These are phyloP conservation scores for Agrocybe pediades DNA, from an alignment of 768 basidiomycete species.

Conservation along the genomic window DNA sequence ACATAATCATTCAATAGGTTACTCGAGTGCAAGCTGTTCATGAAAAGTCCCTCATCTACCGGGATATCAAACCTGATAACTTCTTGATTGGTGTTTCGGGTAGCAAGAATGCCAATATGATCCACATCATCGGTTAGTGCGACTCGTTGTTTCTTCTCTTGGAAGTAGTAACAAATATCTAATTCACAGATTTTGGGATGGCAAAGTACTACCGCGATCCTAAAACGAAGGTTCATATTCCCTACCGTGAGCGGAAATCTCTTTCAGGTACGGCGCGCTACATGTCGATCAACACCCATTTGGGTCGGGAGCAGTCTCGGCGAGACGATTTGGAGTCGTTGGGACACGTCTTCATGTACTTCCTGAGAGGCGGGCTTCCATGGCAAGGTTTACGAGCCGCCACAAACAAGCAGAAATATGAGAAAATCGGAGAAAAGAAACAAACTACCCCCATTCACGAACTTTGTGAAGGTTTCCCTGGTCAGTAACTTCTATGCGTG, in stretches of 20 bases:
- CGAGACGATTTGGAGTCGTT: conserved; percentile 96
- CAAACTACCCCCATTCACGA: conserved; percentile 91
- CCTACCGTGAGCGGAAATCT: conserved; percentile 98
- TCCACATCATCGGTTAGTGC: conserved; percentile 82
- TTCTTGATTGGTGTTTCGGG: conserved; percentile 95
- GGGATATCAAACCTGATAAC: conserved; percentile 99
- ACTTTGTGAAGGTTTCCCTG: conserved; percentile 96
- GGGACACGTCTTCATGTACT: conserved; percentile 99
- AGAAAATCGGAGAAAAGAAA: conserved; percentile 99
- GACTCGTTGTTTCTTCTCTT: conserved; percentile 2
- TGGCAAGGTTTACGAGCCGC: conserved; percentile 98
- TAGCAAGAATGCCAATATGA: conserved; percentile 86
- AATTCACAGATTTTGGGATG: conserved; percentile 88
- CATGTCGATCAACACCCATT: conserved; percentile 99
- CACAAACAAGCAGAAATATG: conserved; percentile 99
- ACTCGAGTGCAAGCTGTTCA: conserved; percentile 97
- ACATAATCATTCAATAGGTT: conserved; percentile 52
- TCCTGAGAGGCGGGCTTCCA: conserved; percentile 91
- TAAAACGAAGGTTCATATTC: conserved; percentile 96
- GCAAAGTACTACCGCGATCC: conserved; percentile 99
- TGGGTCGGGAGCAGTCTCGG: conserved; percentile 93
- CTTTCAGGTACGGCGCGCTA: conserved; percentile 96
- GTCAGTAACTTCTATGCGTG: conserved; percentile 41
- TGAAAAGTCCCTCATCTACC: conserved; percentile 97
- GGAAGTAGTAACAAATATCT: neutral